Conservation (phyloP, 2,329 filamentous ascomycete species). For the Cephalotrichum gorgonifer region DNA sequence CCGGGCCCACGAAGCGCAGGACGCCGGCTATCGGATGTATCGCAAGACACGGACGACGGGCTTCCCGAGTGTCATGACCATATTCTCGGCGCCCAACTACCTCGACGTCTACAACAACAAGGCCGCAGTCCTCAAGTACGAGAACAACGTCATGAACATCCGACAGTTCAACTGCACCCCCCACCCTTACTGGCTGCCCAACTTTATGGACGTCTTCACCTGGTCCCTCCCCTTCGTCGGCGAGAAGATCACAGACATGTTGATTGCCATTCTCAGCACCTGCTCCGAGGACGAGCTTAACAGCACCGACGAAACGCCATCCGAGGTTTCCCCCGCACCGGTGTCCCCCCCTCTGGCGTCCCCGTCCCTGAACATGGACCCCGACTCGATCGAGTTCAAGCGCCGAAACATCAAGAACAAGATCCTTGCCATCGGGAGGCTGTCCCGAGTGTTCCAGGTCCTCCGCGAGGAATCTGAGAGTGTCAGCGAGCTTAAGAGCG, state of each 20-base stretch:
- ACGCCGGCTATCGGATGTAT: slow-evolving; percentile 98
- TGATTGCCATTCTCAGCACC: slow-evolving; percentile 95
- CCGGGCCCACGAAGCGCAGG: slow-evolving; percentile 94
- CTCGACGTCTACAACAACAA: slow-evolving; percentile 99
- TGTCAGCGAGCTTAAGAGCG: slow-evolving; percentile 96
- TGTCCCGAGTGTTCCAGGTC: slow-evolving; percentile 97
- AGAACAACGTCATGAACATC: slow-evolving; percentile 99
- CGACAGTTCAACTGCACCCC: slow-evolving; percentile 99
- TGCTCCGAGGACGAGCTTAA: slow-evolving; percentile 98
- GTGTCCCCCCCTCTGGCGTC: slow-evolving; percentile 61
- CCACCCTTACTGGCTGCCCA: slow-evolving; percentile 97
- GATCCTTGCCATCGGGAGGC: slow-evolving; percentile 90
- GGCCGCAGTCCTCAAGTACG: slow-evolving; percentile 95
- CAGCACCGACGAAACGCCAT: slow-evolving; percentile 64
- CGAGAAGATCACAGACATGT: slow-evolving; percentile 99
- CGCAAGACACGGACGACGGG: slow-evolving; percentile 95
- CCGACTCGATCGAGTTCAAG: slow-evolving; percentile 87
- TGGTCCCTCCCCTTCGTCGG: slow-evolving; percentile 98
- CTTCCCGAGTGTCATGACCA: slow-evolving; percentile 99
- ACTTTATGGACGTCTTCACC: slow-evolving; percentile 99
- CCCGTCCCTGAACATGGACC: slow-evolving; percentile 43
- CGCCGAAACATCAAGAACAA: slow-evolving; percentile 98
- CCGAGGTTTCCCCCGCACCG: slow-evolving; percentile 58
- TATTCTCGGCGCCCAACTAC: slow-evolving; percentile 98
- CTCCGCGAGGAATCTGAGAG: slow-evolving; percentile 93